Evolutionary conservation across 768 basidiomycete species (phyloP), one percentile per base, ranked within the genome.

Genomic region (Cystobasidiopsis lactophilus): DNA sequence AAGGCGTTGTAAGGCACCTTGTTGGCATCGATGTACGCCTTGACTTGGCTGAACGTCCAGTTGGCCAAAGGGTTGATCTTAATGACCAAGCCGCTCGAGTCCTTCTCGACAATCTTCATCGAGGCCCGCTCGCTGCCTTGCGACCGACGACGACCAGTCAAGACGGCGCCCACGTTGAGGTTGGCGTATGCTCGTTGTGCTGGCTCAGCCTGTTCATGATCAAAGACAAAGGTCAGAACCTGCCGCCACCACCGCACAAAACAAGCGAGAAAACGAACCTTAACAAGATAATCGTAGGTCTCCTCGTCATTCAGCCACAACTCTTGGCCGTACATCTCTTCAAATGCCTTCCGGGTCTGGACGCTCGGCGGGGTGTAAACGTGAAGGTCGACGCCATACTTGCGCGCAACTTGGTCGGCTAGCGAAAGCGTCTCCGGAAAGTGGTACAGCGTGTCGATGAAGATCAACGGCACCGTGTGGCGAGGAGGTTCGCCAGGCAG

Each of bases 371-470:
- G 91, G 58, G 73, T 79, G 70, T 78, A 93, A 5, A 83, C 75
- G 64, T 79, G 74, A 3, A 95, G 70, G 3, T 74, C 73, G 37
- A 77, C 70, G n/a, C 71, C 70, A 66, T 96, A 98, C 55, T 71
- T 75, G 59, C 71, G 65, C 62, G 79, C 76, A 18, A 88, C 83
- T n/a, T 78, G 77, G 35, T 79, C 75, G 10, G 89, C 80, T 41
- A 98, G 78, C 52, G 78, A 77, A 62, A 93, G 80, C 3, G 91
- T 96, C 69, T 95, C 85, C 3, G 70, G 68, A 40, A 98, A 98
- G 69, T 96, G 93, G 65, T 95, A 86, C 14, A 96, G 72, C 0
- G 93, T 96, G 69, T 98, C 89, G 64, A 95, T 69, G 70, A 98
- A 96, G 69, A 96, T 86, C 19, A 95, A 74, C 1, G 88, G 85